Evolutionary conservation across 176 grass and related monocot species (phyloP).

Genomic region (Typha latifolia): DNA sequence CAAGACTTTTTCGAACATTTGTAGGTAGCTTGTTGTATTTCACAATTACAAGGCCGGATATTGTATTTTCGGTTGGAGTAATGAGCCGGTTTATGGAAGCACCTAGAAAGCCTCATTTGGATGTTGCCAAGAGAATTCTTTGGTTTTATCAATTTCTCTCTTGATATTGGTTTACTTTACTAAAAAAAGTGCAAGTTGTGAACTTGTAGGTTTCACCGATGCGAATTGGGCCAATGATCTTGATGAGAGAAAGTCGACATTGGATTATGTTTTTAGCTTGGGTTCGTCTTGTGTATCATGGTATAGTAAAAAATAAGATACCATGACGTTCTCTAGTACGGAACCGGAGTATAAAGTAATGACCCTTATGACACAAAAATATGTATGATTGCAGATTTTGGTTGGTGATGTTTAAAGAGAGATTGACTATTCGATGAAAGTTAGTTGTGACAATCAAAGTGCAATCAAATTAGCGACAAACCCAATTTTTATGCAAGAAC

Average conservation of each 20-base stretch:
- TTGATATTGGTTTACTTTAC: not conserved
- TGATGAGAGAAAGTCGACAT: not conserved
- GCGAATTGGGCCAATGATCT: not conserved
- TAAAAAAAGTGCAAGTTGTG: not conserved
- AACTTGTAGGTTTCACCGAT: not conserved
- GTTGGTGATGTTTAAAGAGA: not conserved
- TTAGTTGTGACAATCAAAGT: not conserved
- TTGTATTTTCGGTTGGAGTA: not conserved
- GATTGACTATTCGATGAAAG: not conserved
- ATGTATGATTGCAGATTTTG: not conserved
- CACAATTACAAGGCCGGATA: not conserved
- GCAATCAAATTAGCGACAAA: no score
- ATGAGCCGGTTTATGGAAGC: not conserved
- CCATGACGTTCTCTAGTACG: not conserved
- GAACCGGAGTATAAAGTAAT: not conserved
- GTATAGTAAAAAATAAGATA: not conserved
- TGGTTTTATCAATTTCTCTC: not conserved
- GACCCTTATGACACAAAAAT: not conserved
- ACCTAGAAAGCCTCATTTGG: not conserved
- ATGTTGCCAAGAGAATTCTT: not conserved
- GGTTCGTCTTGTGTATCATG: not conserved
- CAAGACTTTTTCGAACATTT: not conserved
- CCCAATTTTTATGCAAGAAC: not conserved
- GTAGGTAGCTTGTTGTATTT: not conserved
- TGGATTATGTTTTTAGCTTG: not conserved